These are phyloP conservation scores for Mortierella sp. DNA, from an alignment of 371 early-diverging fungal genomes.

Conservation along the genomic window DNA sequence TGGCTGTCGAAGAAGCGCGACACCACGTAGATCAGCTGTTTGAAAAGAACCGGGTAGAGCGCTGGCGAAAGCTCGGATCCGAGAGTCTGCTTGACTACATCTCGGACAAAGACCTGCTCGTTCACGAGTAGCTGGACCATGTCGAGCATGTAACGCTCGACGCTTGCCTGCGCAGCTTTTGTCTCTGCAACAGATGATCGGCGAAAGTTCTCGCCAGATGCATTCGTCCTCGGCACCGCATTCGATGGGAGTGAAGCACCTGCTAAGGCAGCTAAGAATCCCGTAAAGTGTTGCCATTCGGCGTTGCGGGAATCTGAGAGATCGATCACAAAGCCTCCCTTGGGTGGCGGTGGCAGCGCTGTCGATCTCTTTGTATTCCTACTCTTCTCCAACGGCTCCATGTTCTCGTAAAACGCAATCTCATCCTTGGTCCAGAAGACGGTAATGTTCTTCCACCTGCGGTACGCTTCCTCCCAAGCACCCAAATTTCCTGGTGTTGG, in stretches of 20 bases:
- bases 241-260: slow-evolving; percentile 73
- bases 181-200: slow-evolving; percentile 35
- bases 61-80: slow-evolving; percentile 87
- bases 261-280: slow-evolving; percentile 86
- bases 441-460: slow-evolving; percentile 79
- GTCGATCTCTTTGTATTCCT: slow-evolving; percentile 39
- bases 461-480: slow-evolving; percentile 90
- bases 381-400: slow-evolving; percentile 40
- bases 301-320: slow-evolving; percentile 49
- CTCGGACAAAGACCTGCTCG: slow-evolving; percentile 89
- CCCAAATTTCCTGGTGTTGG: slow-evolving; percentile 83
- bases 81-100: slow-evolving; percentile 89
- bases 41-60: slow-evolving; percentile 87
- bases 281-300: slow-evolving; percentile 87
- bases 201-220: slow-evolving; percentile 45
- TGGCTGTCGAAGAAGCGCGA: slow-evolving; percentile 81
- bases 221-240: slow-evolving; percentile 21
- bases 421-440: slow-evolving; percentile 61
- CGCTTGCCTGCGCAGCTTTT: slow-evolving; percentile 61
- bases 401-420: slow-evolving; percentile 47
- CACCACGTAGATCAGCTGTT: slow-evolving; percentile 82
- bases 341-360: slow-evolving; percentile 44
- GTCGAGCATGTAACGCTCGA: slow-evolving; percentile 86
- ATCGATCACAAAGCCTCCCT: slow-evolving; percentile 49
- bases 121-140: slow-evolving; percentile 87